Evolutionary conservation across 2,329 filamentous ascomycete species (phyloP).

Genomic region (Xylaria sp.): DNA sequence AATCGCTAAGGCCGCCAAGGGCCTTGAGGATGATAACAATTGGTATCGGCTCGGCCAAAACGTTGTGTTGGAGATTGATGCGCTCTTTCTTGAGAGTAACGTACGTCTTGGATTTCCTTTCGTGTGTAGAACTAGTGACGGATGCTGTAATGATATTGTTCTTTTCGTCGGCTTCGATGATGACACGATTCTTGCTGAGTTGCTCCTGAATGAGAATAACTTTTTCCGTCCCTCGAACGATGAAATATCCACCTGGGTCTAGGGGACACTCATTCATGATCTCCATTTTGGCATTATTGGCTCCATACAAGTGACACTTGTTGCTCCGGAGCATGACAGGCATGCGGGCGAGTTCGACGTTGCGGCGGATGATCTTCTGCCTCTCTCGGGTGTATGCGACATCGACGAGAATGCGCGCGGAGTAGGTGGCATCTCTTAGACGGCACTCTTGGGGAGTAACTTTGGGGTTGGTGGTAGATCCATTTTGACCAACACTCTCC

Average conservation of each 20-base stretch:
- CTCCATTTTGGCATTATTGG: constrained; percentile 89
- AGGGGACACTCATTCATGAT: constrained; percentile 93
- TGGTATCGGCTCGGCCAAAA: constrained; percentile 90
- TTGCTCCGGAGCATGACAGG: constrained; percentile 97
- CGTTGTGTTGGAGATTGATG: constrained; percentile 91
- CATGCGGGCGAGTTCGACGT: constrained; percentile 86
- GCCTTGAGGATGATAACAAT: constrained; percentile 94
- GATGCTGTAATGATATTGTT: constrained; percentile 95
- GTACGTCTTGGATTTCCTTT: constrained; percentile 97
- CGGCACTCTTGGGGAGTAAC: constrained; percentile 97
- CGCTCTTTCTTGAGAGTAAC: constrained; percentile 93
- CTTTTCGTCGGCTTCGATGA: constrained; percentile 91
- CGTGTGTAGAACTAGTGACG: constrained; percentile 96
- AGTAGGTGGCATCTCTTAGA: constrained; percentile 96
- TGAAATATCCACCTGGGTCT: constrained; percentile 97
- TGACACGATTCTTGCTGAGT: constrained; percentile 98
- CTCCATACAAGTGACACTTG: constrained; percentile 86
- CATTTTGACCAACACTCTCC: constrained; percentile 79
- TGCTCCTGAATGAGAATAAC: constrained; percentile 99
- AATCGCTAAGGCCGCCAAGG: constrained; percentile 91
- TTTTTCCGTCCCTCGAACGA: constrained; percentile 97
- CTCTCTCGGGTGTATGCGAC: constrained; percentile 89
- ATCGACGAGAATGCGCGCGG: constrained; percentile 92
- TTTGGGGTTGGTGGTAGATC: constrained; percentile 74
- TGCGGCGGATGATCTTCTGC: constrained; percentile 76